These are phyloP conservation scores for Periconia digitata DNA, from an alignment of 2,329 filamentous ascomycete species.

Conservation along the genomic window DNA sequence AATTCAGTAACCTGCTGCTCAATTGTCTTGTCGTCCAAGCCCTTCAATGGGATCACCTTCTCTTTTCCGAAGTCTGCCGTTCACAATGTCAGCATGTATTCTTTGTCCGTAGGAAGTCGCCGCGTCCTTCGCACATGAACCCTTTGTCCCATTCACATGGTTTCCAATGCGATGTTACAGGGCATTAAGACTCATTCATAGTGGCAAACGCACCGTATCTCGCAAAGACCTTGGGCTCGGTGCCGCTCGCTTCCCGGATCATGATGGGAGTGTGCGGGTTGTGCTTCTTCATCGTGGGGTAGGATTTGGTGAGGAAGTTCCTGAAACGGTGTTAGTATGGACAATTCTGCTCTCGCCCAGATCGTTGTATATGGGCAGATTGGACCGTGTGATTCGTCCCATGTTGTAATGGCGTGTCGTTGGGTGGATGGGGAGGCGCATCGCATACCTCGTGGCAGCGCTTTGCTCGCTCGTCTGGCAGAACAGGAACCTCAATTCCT, in stretches of 20 bases:
- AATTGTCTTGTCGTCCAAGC: conserved; percentile 70
- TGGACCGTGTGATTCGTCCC: background rate
- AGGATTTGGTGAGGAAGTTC: conserved; percentile 85
- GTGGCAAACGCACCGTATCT: conserved; percentile 72
- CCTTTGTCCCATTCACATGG: too few species aligned
- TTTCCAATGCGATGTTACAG: too few species aligned
- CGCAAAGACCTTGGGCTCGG: conserved; percentile 83
- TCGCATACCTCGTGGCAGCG: conserved; percentile 75
- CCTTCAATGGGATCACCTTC: conserved; percentile 63
- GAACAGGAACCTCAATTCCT: conserved; percentile 96
- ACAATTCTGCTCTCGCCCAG: conserved; percentile 6
- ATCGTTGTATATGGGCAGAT: background rate
- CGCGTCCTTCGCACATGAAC: too few species aligned
- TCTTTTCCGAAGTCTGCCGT: conserved; percentile 66
- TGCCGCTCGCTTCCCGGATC: conserved; percentile 86
- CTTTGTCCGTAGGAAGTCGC: background rate
- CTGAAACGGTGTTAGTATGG: conserved; percentile 50
- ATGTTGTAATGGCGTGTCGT: background rate
- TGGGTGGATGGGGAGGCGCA: background rate
- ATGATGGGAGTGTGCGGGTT: conserved; percentile 93
- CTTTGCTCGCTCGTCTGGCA: conserved; percentile 93
- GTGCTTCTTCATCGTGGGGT: conserved; percentile 99
- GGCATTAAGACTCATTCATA: background rate
- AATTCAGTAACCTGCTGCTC: conserved; percentile 67
- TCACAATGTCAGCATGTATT: conserved; percentile 9